Evolutionary conservation across 2,329 filamentous ascomycete species (phyloP).

Genomic region (Emydomyces testavorans): DNA sequence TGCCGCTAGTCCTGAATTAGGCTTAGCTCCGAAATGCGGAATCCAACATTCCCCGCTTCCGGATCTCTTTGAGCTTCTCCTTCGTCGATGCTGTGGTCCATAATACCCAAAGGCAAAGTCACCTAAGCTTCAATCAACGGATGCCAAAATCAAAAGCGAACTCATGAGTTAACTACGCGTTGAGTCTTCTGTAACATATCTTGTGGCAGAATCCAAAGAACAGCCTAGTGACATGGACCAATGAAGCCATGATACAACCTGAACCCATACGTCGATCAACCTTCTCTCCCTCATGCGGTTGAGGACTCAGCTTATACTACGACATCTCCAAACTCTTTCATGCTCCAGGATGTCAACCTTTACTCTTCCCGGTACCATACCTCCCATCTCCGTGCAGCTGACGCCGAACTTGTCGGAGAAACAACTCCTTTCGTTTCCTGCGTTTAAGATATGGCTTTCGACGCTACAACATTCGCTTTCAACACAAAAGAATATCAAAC

Average conservation of each 20-base stretch:
- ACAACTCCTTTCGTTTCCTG: slow-evolving; percentile 40
- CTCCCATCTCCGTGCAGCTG: slow-evolving; percentile 33
- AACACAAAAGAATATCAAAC: slow-evolving; percentile 35
- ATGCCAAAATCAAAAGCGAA: no score
- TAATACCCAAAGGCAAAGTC: no score
- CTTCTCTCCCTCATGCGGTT: slow-evolving; percentile 2
- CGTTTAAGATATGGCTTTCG: slow-evolving; percentile 45
- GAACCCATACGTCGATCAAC: not conserved
- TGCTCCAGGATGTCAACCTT: slow-evolving; percentile 33
- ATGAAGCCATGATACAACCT: not conserved
- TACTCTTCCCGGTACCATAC: slow-evolving; percentile 27
- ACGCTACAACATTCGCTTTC: slow-evolving; percentile 41
- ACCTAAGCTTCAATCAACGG: no score
- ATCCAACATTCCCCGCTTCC: no score
- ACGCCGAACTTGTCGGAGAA: slow-evolving; percentile 35
- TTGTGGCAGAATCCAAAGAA: no score
- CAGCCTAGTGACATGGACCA: no score
- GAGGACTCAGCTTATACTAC: not conserved
- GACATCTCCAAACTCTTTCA: not conserved
- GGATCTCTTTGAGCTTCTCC: no score
- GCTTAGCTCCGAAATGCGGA: no score
- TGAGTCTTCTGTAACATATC: no score
- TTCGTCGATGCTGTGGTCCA: no score
- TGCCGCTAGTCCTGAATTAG: no score
- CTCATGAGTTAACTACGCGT: no score